Base-by-base conservation (phyloP, 2,329 filamentous ascomycete species). In the Phaeomoniella chlamydospora region DNA sequence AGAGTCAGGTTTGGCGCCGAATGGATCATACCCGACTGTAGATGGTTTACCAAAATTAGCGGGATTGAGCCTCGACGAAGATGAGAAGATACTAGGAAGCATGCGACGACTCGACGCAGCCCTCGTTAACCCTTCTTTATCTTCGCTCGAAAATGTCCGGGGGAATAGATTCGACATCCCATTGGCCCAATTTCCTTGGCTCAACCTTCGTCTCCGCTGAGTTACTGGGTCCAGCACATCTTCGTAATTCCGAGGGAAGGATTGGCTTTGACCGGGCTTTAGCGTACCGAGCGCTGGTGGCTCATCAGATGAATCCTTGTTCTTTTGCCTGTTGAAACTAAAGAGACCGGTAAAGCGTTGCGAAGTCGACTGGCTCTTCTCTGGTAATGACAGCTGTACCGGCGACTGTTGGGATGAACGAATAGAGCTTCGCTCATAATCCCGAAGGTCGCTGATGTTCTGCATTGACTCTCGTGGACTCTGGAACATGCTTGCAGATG, bases 181-280 rank as follows among this genome's bases (percentile, higher is more conserved):
- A 36, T 63, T 65, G 35, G 55, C 65, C 67, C 60, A 72, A 50
- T 68, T 68, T 5, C 65, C 65, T 4, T 74, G 67, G 43, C 71
- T 76, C 15, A 64, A 54, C 41, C 73, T 67, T 15, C 74, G 64
- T 30, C 46, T 41, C 37, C 65, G 62, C 37, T 64, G 61, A 15
- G 58, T 55, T 31, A 62, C 61, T 3, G 65, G 57, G 43, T 73
- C 69, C 29, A 65, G 51, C 5, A 66, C 65, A 30, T 74, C 67
- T 33, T 64, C 61, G 18, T 61, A 34, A 41, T 67, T 64, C 22
- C 72, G 62, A 11, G 74, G 74, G 48, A 77, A 68, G n/a, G 73
- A 77, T 42, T 76, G 73, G 41, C 72, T 77, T 42, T 77, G 72
- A 1, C 66, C 63, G 33, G 68, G 56, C 43, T 74, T 74, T 41